Base-by-base conservation (phyloP, 257 asterid genomes). In the Penstemon newberryi region DNA sequence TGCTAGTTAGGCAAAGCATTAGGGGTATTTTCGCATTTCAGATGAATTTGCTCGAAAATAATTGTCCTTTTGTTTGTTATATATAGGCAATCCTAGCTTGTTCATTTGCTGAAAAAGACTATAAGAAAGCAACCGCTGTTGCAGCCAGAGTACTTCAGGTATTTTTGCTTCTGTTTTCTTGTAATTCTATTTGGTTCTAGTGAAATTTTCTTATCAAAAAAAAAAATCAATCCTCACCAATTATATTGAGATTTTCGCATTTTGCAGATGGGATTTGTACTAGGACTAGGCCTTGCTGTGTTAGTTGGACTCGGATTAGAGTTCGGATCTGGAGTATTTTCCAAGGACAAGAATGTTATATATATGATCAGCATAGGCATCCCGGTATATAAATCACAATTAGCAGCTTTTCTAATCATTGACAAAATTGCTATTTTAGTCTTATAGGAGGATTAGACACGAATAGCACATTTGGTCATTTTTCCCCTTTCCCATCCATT, bases 61-160 rank as follows among this genome's bases (percentile, higher is more conserved):
- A 53, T 5, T 6, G 25, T 7, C 18, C 51, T 7, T 58, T 55
- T 56, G 59, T 15, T 57, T 12, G 36, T 44, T 58, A 44, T 33
- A 94, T 58, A 44, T 33, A 94, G 99, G 99, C 99, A 52, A 91
- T 94, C 58, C 95, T 94, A 69, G 99, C 99, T 59, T 78, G 96
- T 74, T 87, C 99, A 60, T 94, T 94, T 80, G 99, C 97, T 67
- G 97, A 87, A 79, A 94, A 91, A 42, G 96, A 94, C 78, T 86
- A 86, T 71, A 57, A 75, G 58, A 93, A 93, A 78, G 96, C 97
- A 66, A 81, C 92, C 4, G 88, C 92, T 4, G 85, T 87, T 6
- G 92, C 97, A 38, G 90, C 86, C 13, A 74, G 98, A 55, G 96
- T 93, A 6, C 74, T 93, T 5, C 98, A 92, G 95, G 98, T 85